Percentiles rank a stretch among this genome's conserved stretches.
Conservation (phyloP, 768 basidiomycete genomes). For the Suillus variegatus region DNA sequence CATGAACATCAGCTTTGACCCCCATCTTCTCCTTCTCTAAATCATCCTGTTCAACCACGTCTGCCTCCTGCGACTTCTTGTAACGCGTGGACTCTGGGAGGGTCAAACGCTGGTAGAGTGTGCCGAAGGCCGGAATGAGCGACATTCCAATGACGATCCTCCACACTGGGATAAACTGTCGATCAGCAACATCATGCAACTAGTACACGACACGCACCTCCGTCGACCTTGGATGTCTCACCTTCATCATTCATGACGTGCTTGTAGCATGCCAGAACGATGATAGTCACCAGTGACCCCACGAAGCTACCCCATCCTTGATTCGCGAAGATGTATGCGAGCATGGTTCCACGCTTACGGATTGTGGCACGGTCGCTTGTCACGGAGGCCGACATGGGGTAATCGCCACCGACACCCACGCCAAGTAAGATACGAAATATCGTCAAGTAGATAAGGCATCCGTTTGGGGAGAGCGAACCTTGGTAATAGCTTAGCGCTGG, state of each 20-base stretch:
- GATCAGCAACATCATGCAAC: not conserved
- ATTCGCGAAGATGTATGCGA: constrained; percentile 77
- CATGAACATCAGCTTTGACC: constrained; percentile 13
- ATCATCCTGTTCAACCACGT: constrained; percentile 31
- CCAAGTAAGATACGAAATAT: constrained; percentile 75
- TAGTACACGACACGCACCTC: constrained; percentile 43
- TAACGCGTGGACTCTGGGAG: constrained; percentile 68
- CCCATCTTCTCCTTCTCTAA: constrained; percentile 37
- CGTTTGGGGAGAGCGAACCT: constrained; percentile 50
- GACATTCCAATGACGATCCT: constrained; percentile 73
- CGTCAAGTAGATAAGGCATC: constrained; percentile 60
- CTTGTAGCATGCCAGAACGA: constrained; percentile 66
- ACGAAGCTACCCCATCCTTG: constrained; percentile 78
- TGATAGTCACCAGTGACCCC: constrained; percentile 61
- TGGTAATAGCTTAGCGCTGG: constrained; percentile 12
- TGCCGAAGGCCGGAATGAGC: constrained; percentile 72
- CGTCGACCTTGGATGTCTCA: constrained; percentile 67
- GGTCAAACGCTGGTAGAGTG: constrained; percentile 75
- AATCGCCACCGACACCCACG: constrained; percentile 79
- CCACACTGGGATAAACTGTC: constrained; percentile 48
- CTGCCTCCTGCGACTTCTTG: constrained; percentile 38
- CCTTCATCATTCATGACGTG: constrained; percentile 59
- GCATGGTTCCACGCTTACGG: constrained; percentile 67
- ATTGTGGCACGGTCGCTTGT: constrained; percentile 67
- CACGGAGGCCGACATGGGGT: constrained; percentile 74